Evolutionary conservation across 352 stramenopile species (phyloP), one percentile per base, ranked within the genome.

Genomic region (Globisporangium rhizosaccharum): DNA sequence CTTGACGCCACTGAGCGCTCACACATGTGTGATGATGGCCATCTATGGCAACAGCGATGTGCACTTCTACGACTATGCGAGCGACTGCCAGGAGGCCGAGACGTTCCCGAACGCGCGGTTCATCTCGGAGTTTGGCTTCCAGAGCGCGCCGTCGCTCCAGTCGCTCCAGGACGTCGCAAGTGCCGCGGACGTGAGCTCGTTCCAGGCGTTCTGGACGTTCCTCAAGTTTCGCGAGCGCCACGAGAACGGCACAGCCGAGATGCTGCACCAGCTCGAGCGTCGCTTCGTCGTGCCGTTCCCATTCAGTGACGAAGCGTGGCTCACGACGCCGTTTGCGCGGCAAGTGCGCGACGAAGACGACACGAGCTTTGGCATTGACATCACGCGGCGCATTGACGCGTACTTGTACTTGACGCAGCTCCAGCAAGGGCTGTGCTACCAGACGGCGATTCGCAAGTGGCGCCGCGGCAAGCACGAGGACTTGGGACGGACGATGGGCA

Each of bases 121-220:
- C 61, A 76, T 93, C 52, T 96, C 86, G 4, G 86, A 96, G 57
- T 96, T 94, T 70, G 86, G 86, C 2, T 96, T 92, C 63, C 86
- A 96, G 61, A 91, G 82, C 53, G 72, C 79, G 26, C 79, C 86
- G 42, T 93, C 85, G 28, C 53, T 71, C n/a, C 30, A 62, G 12
- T 76, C 79, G n/a, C 54, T 92, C 14, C 47, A 61, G 1, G 58
- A 74, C n/a, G 78, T 93, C 2, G 87, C 71, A 41, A 64, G 65
- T 5, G 45, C 65, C 0, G 59, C 66, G 1, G 86, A 93, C 57
- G 85, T 80, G 76, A 46, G 48, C 2, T 90, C 82, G 10, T 90
- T 95, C 55, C 70, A 87, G 63, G 59, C 66, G 9, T 89, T 92
- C 42, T 90, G 79, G 79, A 68, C 66, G 37, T 64, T 91, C 26